Evolutionary conservation across 768 basidiomycete genomes (phyloP).

Genomic region (Panaeolus cyanescens): DNA sequence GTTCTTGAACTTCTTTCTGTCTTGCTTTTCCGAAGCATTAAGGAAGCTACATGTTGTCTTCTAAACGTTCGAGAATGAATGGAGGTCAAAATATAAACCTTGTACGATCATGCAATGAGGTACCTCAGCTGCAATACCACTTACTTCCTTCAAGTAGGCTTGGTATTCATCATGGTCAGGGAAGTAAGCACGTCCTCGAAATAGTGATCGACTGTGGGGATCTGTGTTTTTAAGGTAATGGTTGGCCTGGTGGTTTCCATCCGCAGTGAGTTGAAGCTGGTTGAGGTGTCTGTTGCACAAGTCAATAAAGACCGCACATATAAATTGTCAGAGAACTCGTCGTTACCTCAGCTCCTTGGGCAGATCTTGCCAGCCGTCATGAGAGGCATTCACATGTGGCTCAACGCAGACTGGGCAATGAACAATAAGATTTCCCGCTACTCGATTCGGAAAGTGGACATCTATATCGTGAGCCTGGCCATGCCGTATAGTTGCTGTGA

Average conservation of each 20-base stretch:
- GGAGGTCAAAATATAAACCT: not conserved
- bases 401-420: constrained; percentile 19
- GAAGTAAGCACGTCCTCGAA: constrained; percentile 18
- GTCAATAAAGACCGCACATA: not conserved
- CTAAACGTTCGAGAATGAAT: constrained; percentile 8
- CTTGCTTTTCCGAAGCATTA: constrained; percentile 24
- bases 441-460: constrained; percentile 10
- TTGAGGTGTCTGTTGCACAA: constrained; percentile 17
- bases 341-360: constrained; percentile 9
- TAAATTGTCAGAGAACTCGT: not conserved
- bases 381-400: constrained; percentile 10
- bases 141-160: constrained; percentile 9
- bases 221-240: constrained; percentile 18
- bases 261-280: constrained; percentile 13
- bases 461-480: constrained; percentile 26
- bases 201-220: constrained; percentile 20
- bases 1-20: constrained; percentile 28
- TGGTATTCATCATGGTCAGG: constrained; percentile 13
- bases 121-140: not conserved
- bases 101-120: not conserved
- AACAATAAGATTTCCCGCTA: constrained; percentile 15
- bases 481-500: constrained; percentile 13
- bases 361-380: constrained; percentile 7
- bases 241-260: constrained; percentile 21
- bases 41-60: constrained; percentile 22